These are phyloP conservation scores for Thelephora terrestris DNA, from an alignment of 1,284 basidiomycete species.

Conservation along the genomic window DNA sequence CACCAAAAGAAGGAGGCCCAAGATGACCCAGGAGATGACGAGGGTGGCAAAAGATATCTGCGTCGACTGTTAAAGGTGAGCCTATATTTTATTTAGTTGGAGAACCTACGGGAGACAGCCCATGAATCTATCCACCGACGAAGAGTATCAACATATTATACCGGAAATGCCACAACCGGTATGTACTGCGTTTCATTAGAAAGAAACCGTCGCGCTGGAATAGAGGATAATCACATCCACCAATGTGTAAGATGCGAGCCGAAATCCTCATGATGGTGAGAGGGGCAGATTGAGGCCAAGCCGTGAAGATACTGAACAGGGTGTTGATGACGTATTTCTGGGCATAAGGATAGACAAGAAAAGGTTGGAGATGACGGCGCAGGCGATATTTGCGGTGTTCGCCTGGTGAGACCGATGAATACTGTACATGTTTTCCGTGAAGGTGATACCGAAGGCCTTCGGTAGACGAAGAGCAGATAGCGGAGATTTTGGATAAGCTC, in stretches of 20 bases:
- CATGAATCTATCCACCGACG: conserved; percentile 28
- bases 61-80: background rate
- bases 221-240: conserved; percentile 27
- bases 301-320: conserved; percentile 42
- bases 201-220: background rate
- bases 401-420: conserved; percentile 35
- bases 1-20: conserved; percentile 38
- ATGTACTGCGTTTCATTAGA: conserved; percentile 27
- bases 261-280: conserved; percentile 39
- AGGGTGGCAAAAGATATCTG: conserved; percentile 39
- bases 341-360: conserved; percentile 47
- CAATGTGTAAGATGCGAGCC: conserved; percentile 49
- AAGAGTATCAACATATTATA: conserved; percentile 39
- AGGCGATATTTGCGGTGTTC: conserved; percentile 36
- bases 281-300: conserved; percentile 34
- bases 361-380: conserved; percentile 41
- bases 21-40: conserved; percentile 40
- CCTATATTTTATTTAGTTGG: too few species aligned
- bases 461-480: conserved; percentile 46
- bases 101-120: too few species aligned
- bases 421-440: conserved; percentile 43
- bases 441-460: conserved; percentile 45
- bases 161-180: conserved; percentile 47
- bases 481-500: conserved; percentile 40
- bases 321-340: conserved; percentile 51